Percentiles rank a stretch among this genome's conserved stretches.
Evolutionary conservation across 2,329 filamentous ascomycete species (phyloP).

Genomic region (Tolypocladium cylindrosporum): DNA sequence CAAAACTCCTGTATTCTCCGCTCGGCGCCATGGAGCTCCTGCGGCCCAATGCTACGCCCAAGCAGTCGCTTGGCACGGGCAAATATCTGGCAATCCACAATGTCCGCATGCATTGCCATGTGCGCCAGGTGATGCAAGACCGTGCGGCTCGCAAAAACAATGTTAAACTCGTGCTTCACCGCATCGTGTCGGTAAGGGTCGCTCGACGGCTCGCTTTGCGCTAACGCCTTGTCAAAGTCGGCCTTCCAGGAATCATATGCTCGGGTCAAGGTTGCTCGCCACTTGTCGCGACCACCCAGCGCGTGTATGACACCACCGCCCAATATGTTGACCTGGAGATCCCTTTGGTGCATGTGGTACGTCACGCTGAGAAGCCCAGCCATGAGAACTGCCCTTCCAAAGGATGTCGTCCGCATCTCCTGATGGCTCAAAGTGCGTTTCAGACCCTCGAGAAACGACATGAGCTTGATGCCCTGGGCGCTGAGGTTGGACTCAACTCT

Average conservation of each 20-base stretch:
- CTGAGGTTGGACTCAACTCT: slow-evolving; percentile 72
- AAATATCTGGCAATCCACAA: slow-evolving; percentile 96
- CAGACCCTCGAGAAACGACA: slow-evolving; percentile 81
- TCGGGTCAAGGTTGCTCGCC: slow-evolving; percentile 73
- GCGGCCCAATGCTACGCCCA: slow-evolving; percentile 71
- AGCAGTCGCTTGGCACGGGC: slow-evolving; percentile 78
- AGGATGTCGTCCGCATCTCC: slow-evolving; percentile 81
- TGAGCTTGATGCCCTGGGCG: slow-evolving; percentile 72
- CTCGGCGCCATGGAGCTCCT: slow-evolving; percentile 71
- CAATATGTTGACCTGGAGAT: slow-evolving; percentile 82
- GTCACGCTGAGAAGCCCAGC: slow-evolving; percentile 85
- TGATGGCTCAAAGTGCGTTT: slow-evolving; percentile 83
- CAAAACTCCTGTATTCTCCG: slow-evolving; percentile 79
- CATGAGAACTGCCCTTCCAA: slow-evolving; percentile 90
- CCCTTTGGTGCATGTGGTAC: slow-evolving; percentile 96
- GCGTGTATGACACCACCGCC: slow-evolving; percentile 62
- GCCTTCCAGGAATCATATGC: slow-evolving; percentile 92
- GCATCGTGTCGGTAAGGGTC: slow-evolving; percentile 46
- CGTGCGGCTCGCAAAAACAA: slow-evolving; percentile 76
- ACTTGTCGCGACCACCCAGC: slow-evolving; percentile 80
- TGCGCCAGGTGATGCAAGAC: slow-evolving; percentile 90
- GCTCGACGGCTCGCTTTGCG: slow-evolving; percentile 41
- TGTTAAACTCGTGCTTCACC: slow-evolving; percentile 49
- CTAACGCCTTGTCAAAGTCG: slow-evolving; percentile 77
- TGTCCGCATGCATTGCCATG: slow-evolving; percentile 96